A percentile compares a stretch with the other conserved stretches of the same genome.
These are phyloP conservation scores for Aechmea fasciata DNA, from an alignment of 176 grass and related monocot species.

Conservation along the genomic window DNA sequence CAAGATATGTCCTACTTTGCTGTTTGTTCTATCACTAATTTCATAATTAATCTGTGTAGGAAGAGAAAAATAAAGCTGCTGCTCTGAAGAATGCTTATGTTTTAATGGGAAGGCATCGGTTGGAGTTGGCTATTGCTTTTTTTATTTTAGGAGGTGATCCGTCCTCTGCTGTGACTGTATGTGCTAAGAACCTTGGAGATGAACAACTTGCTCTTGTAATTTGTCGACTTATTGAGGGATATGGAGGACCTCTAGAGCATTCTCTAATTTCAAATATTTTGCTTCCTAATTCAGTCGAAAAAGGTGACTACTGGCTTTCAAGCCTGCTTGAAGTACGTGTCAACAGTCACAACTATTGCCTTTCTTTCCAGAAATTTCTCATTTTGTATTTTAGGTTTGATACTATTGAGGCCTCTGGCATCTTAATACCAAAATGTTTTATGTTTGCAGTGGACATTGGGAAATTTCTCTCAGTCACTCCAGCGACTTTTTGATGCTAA, in stretches of 20 bases:
- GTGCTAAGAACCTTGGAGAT: slow-evolving; percentile 89
- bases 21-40: slow-evolving; percentile 5
- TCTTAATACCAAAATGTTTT: slow-evolving; percentile 29
- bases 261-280: slow-evolving; percentile 70
- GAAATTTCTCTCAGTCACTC: slow-evolving; percentile 62
- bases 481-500: slow-evolving; percentile 44
- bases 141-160: slow-evolving; percentile 77
- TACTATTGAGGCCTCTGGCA: slow-evolving; percentile 17
- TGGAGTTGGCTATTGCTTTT: slow-evolving; percentile 91
- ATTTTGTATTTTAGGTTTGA: slow-evolving; percentile 13
- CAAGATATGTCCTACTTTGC: not conserved
- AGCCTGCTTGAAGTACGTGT: slow-evolving; percentile 78
- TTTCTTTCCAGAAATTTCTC: slow-evolving; percentile 15
- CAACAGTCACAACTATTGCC: slow-evolving; percentile 2
- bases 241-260: slow-evolving; percentile 58
- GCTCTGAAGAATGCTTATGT: slow-evolving; percentile 99
- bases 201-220: slow-evolving; percentile 89
- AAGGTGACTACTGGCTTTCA: slow-evolving; percentile 78
- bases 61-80: slow-evolving; percentile 89
- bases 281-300: slow-evolving; percentile 72
- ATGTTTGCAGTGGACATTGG: slow-evolving; percentile 80
- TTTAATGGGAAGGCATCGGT: slow-evolving; percentile 88
- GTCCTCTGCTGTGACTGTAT: slow-evolving; percentile 76
- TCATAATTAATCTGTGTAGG: slow-evolving; percentile 24
- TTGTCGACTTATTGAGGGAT: slow-evolving; percentile 72